These are phyloP conservation scores for Rhinocladiella mackenziei DNA, from an alignment of 2,329 filamentous ascomycete genomes.

Conservation along the genomic window DNA sequence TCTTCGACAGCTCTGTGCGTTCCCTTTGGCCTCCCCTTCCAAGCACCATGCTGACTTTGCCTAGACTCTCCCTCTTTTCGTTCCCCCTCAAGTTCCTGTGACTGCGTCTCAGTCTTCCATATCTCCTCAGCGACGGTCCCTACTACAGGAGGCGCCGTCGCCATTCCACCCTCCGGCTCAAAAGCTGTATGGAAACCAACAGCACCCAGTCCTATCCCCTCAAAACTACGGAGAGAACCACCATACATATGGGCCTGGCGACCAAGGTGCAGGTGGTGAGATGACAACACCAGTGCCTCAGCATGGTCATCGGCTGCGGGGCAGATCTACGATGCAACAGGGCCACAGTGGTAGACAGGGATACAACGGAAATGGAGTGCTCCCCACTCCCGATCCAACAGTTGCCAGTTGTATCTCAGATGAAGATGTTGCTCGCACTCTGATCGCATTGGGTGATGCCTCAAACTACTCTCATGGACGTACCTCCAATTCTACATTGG, in stretches of 20 bases:
- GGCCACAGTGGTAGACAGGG: conserved; percentile 44
- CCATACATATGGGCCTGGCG: conserved; percentile 34
- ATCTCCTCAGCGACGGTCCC: conserved; percentile 82
- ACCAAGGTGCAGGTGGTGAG: conserved; percentile 25
- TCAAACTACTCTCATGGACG: conserved; percentile 90
- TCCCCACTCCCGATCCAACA: conserved; percentile 95
- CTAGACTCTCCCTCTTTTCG: conserved; percentile 92
- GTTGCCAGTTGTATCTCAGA: conserved; percentile 96
- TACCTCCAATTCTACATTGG: conserved; percentile 86
- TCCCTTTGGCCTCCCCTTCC: conserved; percentile 10
- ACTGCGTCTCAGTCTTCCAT: conserved; percentile 96
- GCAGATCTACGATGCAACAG: conserved; percentile 40
- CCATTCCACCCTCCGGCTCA: conserved; percentile 73
- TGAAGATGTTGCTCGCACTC: conserved; percentile 93
- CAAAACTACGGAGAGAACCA: conserved; percentile 65
- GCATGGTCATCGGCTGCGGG: conserved; percentile 62
- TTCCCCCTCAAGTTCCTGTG: conserved; percentile 87
- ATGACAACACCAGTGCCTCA: conserved; percentile 38
- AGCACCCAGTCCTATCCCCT: conserved; percentile 68
- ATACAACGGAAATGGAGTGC: conserved; percentile 55
- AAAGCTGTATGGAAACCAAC: conserved; percentile 62
- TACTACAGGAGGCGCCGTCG: conserved; percentile 64
- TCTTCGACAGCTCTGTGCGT: conserved; percentile 95
- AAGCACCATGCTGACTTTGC: conserved; percentile 28
- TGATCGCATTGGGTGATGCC: conserved; percentile 92